Evolutionary conservation across 1,284 basidiomycete species (phyloP).

Genomic region (Ustilago cynodontis): DNA sequence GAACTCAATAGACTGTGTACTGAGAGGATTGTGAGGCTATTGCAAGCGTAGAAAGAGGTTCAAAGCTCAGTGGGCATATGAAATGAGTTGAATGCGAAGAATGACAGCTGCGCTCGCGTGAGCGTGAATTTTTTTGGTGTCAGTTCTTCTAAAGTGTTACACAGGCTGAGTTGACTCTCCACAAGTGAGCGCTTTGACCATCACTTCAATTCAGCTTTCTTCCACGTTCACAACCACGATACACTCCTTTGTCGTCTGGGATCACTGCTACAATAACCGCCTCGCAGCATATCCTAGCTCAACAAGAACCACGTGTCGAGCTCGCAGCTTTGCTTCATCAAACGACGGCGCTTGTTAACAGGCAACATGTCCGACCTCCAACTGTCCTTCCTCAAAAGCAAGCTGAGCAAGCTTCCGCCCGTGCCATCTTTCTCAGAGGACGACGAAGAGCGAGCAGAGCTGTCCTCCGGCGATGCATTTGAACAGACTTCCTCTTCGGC

Average conservation of each 20-base stretch:
- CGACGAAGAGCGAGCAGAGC: constrained; percentile 19
- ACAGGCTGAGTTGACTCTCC: background rate
- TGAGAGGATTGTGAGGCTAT: no score
- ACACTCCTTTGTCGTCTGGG: background rate
- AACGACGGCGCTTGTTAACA: background rate
- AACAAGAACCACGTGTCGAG: background rate
- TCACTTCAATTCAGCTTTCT: background rate
- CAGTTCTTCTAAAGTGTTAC: background rate
- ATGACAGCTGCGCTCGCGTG: background rate
- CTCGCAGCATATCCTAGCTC: no score
- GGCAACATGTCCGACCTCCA: constrained; percentile 42
- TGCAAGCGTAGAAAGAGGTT: no score
- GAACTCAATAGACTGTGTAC: no score
- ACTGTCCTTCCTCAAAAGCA: constrained; percentile 47
- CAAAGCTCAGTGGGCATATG: no score
- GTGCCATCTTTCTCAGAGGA: constrained; percentile 39
- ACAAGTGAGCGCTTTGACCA: background rate
- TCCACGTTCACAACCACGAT: background rate
- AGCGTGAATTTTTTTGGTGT: background rate
- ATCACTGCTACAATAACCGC: background rate
- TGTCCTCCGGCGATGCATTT: constrained; percentile 10
- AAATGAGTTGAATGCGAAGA: background rate
- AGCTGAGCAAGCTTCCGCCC: constrained; percentile 45
- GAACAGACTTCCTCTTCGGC: constrained; percentile 1
- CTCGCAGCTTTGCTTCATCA: background rate